These are phyloP conservation scores for Colletotrichum chrysophilum DNA, from an alignment of 2,329 filamentous ascomycete genomes.

Conservation along the genomic window DNA sequence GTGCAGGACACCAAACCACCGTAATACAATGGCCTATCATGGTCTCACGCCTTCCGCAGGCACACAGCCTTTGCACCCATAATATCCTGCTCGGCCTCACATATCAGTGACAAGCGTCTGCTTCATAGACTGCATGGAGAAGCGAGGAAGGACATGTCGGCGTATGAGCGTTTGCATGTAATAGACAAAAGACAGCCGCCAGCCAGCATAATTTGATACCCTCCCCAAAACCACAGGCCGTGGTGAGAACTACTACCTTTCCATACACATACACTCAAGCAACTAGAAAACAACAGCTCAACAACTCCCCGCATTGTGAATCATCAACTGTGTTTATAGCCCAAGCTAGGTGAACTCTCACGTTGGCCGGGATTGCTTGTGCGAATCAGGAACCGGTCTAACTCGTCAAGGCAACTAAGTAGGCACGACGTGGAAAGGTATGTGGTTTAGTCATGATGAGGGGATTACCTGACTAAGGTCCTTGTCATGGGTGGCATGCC, in stretches of 20 bases:
- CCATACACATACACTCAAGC: not conserved
- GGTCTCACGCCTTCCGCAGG: not conserved
- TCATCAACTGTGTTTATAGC: not conserved
- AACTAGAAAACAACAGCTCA: not conserved
- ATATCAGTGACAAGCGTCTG: not conserved
- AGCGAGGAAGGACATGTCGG: not conserved
- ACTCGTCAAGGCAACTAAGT: not conserved
- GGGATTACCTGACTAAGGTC: not conserved
- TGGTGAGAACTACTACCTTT: not conserved
- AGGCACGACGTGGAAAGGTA: not conserved
- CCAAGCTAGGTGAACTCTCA: not conserved
- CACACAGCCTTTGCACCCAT: not conserved
- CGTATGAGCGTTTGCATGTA: not conserved
- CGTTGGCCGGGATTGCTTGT: not conserved
- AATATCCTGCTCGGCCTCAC: not conserved
- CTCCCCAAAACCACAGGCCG: not conserved
- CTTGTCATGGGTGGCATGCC: not conserved
- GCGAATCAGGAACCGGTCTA: not conserved
- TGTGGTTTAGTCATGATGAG: not conserved
- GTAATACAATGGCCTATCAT: not conserved
- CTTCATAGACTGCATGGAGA: not conserved
- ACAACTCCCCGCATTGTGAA: not conserved
- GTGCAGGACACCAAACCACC: not conserved
- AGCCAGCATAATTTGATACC: not conserved
- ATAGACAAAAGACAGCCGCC: not conserved